Evolutionary conservation across 805 yeast genomes (phyloP), one percentile per base, ranked within the genome.

Genomic region (Saturnispora silvae): DNA sequence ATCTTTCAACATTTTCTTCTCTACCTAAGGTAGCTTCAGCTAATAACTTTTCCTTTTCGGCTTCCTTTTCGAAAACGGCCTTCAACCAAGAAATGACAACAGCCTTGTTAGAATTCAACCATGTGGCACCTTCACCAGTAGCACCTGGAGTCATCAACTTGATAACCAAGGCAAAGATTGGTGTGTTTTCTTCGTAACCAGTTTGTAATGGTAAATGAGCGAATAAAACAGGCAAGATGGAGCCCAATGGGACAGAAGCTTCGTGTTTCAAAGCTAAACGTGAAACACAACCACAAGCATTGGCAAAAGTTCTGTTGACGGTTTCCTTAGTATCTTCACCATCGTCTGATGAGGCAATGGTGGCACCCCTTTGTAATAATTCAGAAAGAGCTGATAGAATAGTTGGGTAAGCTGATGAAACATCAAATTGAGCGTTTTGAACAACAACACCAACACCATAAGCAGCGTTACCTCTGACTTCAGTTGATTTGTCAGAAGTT

Each of bases 281-380:
- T 14, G 95, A 87, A 40, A 87, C 95, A 71, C 97, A 92, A 31
- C 98, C 98, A 59, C 92, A 81, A 4, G 95, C 95, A 59, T 92
- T 92, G 42, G 97, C 96, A 48, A 74, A 75, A 5, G 94, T 76
- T 64, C 95, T 72, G 62, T 79, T 78, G 49, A 83, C 72, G 42
- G 75, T 80, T 46, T 85, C 95, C 52, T 71, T 72, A 24, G 83
- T 68, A 57, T 81, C 89, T 47, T 80, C 94, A 51, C 77, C 85
- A 44, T 75, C 81, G 40, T 65, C 74, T 40, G 74, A 79, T 50
- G 68, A 67, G 53, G 64, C 68, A 59, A 72, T 76, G 57, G 82
- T 84, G 43, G 85, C 86, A 37, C 40, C 40, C 58, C 80, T 81
- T 60, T 73, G 75, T 54, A 92, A 67, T 50, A 86, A 65, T 55